Percentiles rank a stretch among this genome's conserved stretches.
phyloP scores from a whole-genome alignment of 2,329 filamentous ascomycete genomes.

The Phialophora verrucosa region DNA sequence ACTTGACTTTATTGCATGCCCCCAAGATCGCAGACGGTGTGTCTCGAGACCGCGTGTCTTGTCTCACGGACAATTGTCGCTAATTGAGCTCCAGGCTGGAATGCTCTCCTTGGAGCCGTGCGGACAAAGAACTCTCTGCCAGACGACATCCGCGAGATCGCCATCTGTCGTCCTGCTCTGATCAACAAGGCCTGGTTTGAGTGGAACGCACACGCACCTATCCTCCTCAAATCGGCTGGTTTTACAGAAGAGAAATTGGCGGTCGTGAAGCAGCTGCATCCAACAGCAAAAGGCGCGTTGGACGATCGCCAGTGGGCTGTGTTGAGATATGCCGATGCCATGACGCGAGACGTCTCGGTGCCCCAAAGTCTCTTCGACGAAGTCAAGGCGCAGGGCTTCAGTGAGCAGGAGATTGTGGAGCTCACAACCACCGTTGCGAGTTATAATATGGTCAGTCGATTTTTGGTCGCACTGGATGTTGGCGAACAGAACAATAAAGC shows the following conservation, averaged over 20 bases:
- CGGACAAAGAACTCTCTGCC: constrained; percentile 59
- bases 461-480: constrained; percentile 80
- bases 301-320: constrained; percentile 65
- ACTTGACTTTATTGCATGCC: constrained; percentile 61
- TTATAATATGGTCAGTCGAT: constrained; percentile 87
- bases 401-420: constrained; percentile 78
- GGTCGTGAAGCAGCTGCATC: constrained; percentile 53
- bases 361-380: constrained; percentile 69
- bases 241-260: constrained; percentile 57
- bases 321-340: constrained; percentile 77
- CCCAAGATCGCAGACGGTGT: constrained; percentile 59
- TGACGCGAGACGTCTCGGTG: constrained; percentile 77
- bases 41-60: background rate
- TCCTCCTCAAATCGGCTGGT: constrained; percentile 67
- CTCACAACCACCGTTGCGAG: constrained; percentile 82
- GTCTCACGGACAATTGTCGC: background rate
- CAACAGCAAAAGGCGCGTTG: constrained; percentile 46
- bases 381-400: constrained; percentile 64
- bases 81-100: constrained; percentile 53
- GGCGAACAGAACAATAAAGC: constrained; percentile 50
- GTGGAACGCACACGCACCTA: constrained; percentile 77
- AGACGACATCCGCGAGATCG: constrained; percentile 69
- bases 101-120: constrained; percentile 62
- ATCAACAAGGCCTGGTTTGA: constrained; percentile 85
- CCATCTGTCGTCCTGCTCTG: constrained; percentile 80